Evolutionary conservation across 2,329 filamentous ascomycete species (phyloP).

Genomic region (Phialophora macrospora): DNA sequence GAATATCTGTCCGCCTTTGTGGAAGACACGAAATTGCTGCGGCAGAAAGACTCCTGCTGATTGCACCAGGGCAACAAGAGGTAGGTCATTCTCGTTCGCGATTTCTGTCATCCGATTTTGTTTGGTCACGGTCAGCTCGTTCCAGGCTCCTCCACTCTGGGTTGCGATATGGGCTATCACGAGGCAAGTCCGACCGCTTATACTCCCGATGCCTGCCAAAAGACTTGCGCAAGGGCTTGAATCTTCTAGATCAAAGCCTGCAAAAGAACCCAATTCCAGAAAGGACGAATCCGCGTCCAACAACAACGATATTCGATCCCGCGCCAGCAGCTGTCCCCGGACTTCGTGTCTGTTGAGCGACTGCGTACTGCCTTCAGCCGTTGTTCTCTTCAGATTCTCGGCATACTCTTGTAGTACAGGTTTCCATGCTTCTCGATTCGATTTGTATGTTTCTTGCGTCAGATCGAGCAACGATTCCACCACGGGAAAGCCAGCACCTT

Average conservation of each 20-base stretch:
- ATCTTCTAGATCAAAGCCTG: conserved; percentile 45
- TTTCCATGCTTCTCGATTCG: conserved; percentile 40
- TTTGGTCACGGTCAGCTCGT: conserved; percentile 46
- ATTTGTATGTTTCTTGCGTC: conserved; percentile 33
- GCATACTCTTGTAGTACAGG: conserved; percentile 45
- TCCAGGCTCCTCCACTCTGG: conserved; percentile 52
- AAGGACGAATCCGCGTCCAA: conserved; percentile 50
- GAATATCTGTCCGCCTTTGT: conserved; percentile 51
- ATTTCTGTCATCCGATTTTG: conserved; percentile 48
- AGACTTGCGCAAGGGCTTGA: conserved; percentile 48
- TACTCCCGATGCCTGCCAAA: conserved; percentile 48
- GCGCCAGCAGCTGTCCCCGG: conserved; percentile 44
- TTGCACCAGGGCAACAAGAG: conserved; percentile 49
- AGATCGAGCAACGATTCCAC: conserved; percentile 35
- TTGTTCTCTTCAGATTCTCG: conserved; percentile 39
- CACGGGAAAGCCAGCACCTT: conserved; percentile 14
- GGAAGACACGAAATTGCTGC: conserved; percentile 54
- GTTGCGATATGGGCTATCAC: conserved; percentile 52
- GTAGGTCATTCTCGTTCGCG: conserved; percentile 49
- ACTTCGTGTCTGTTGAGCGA: conserved; percentile 42
- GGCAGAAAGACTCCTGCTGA: conserved; percentile 52
- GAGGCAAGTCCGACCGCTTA: conserved; percentile 47
- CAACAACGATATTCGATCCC: conserved; percentile 48
- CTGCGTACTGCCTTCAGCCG: conserved; percentile 42
- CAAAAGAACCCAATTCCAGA: conserved; percentile 48